phyloP scores from a whole-genome alignment of 2,329 filamentous ascomycete genomes.

The Corinectria fuckeliana region DNA sequence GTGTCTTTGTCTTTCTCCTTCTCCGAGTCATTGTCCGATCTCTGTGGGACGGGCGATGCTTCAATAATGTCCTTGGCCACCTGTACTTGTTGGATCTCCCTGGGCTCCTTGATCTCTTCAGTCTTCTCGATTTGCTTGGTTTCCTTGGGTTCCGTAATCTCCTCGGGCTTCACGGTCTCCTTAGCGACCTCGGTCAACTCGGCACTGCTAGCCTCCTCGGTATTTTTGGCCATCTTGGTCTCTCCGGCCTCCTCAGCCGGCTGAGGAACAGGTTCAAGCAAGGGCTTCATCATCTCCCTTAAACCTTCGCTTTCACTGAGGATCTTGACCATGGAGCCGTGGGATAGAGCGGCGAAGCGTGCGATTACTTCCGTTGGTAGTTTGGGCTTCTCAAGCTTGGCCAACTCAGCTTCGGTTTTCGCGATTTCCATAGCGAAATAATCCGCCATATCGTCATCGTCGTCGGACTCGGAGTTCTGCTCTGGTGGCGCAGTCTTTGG shows the following conservation, averaged over 20 bases:
- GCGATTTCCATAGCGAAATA: constrained; percentile 61
- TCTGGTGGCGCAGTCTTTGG: constrained; percentile 43
- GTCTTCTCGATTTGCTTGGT: not conserved
- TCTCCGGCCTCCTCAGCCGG: constrained; percentile 1
- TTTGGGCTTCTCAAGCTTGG: constrained; percentile 52
- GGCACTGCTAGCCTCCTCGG: constrained; percentile 8
- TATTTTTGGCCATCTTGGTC: constrained; percentile 7
- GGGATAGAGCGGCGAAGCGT: constrained; percentile 55
- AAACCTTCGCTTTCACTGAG: constrained; percentile 54
- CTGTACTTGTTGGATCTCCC: not conserved
- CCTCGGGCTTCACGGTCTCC: not conserved
- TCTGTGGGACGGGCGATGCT: constrained; percentile 1
- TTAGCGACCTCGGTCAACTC: constrained; percentile 20
- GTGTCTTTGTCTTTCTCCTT: constrained; percentile 11
- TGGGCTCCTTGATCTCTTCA: not conserved
- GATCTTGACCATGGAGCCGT: constrained; percentile 57
- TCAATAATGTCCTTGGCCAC: constrained; percentile 3
- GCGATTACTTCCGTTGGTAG: constrained; percentile 50
- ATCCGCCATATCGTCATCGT: constrained; percentile 65
- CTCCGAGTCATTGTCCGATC: constrained; percentile 1
- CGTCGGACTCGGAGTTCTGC: constrained; percentile 56
- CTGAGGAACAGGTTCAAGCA: constrained; percentile 42
- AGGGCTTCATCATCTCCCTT: constrained; percentile 49
- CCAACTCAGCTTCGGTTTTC: constrained; percentile 57
- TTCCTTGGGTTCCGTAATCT: not conserved